Base-by-base conservation (phyloP, 139 green algal genomes). In the Deuterostichococcus epilithicus region DNA sequence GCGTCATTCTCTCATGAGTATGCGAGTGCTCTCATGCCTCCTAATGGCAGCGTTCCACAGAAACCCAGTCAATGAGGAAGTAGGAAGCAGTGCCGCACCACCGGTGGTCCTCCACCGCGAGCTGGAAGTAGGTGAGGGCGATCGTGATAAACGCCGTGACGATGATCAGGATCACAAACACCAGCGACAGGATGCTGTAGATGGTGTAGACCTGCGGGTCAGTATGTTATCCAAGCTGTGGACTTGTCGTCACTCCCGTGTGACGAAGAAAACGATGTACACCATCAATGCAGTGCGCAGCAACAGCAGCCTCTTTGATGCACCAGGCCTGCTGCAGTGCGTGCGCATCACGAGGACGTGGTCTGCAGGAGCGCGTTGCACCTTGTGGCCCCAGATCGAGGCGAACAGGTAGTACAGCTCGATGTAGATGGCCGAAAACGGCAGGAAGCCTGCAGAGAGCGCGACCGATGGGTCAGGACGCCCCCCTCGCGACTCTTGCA, bases 391-490 rank as follows among this genome's bases (percentile, higher is more conserved):
- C 94, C 94, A 98, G 69, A 98, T 89, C 78, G 71, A 90, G 36
- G 91, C 91, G 76, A 97, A 97, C 80, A 97, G 97, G 88, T 97
- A 97, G 87, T 97, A 97, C 13, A 97, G 89, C 92, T 97, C 93
- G 65, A 97, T 96, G 89, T 97, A 97, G 82, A 97, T 97, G 52
- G 93, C 93, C 28, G 81, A 92, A 88, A 97, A 97, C 52, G 92
- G 93, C 81, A 97, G 83, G 87, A 96, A 96, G 70, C 91, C 91
- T 69, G 63, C 63, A 69, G 28, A 35, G 5, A 37, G 25, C 15
- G n/a, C 63, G 63, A 26, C 28, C 15, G 20, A 18, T 13, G 8
- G 8, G 42, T 52, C 42, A 52, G 42, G 10, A 52, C 13, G 42
- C 8, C 42, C 10, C 13, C 10, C 42, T 52, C 10, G n/a, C n/a